These are phyloP conservation scores for Madurella fahalii DNA, from an alignment of 2,329 filamentous ascomycete genomes.

Conservation along the genomic window DNA sequence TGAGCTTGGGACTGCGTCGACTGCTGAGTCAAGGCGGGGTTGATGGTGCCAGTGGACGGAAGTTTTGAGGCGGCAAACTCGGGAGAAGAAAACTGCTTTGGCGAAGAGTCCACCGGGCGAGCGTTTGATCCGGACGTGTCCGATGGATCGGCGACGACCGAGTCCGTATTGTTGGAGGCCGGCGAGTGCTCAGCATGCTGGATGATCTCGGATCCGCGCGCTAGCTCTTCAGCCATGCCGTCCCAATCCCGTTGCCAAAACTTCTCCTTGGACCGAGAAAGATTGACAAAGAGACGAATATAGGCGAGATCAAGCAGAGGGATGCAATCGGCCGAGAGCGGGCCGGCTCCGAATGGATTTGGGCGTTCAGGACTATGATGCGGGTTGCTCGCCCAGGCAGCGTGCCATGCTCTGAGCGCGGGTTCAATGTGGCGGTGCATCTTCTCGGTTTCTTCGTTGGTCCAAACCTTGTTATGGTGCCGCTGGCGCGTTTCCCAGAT, in stretches of 20 bases:
- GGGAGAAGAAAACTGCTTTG: slow-evolving; percentile 48
- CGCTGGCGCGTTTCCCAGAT: slow-evolving; percentile 96
- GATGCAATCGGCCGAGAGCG: slow-evolving; percentile 85
- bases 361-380: slow-evolving; percentile 79
- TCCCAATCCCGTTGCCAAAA: slow-evolving; percentile 95
- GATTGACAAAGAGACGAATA: slow-evolving; percentile 85
- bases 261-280: slow-evolving; percentile 86
- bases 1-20: slow-evolving; percentile 29
- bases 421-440: slow-evolving; percentile 96
- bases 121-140: slow-evolving; percentile 45
- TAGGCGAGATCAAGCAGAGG: slow-evolving; percentile 89
- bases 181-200: slow-evolving; percentile 66
- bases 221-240: slow-evolving; percentile 82
- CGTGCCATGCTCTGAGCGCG: slow-evolving; percentile 88
- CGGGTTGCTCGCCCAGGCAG: slow-evolving; percentile 83
- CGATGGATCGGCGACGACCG: slow-evolving; percentile 40
- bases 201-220: slow-evolving; percentile 69
- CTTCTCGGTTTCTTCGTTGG: slow-evolving; percentile 84
- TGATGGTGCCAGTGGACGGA: slow-evolving; percentile 22
- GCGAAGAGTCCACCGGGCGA: slow-evolving; percentile 49
- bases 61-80: slow-evolving; percentile 42
- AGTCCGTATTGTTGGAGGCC: slow-evolving; percentile 43
- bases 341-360: slow-evolving; percentile 76
- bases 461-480: slow-evolving; percentile 86
- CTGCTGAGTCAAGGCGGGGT: slow-evolving; percentile 21